These are phyloP conservation scores for Thelonectria discophora DNA, from an alignment of 2,329 filamentous ascomycete genomes.

Conservation along the genomic window DNA sequence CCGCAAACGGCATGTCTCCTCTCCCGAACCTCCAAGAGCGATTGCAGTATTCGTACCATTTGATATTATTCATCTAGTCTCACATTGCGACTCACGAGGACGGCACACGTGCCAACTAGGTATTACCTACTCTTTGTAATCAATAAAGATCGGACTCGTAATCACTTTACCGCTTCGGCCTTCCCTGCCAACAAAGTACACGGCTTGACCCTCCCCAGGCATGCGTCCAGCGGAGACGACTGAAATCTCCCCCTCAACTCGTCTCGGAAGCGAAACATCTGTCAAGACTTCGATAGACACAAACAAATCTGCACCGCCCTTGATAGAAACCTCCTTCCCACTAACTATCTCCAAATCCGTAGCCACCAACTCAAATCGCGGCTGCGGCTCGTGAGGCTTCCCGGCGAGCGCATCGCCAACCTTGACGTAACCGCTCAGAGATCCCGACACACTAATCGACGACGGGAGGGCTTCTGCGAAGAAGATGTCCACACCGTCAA, in stretches of 20 bases:
- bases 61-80: no score
- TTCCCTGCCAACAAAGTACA: conserved; percentile 17
- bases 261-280: conserved; percentile 15
- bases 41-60: no score
- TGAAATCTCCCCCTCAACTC: conserved; percentile 32
- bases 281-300: conserved; percentile 16
- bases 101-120: no score
- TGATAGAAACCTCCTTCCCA: conserved; percentile 27
- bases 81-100: no score
- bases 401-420: no score
- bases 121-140: not conserved
- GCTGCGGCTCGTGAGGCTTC: no score
- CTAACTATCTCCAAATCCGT: no score
- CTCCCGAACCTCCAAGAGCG: not conserved
- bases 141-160: conserved; percentile 7
- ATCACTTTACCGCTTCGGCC: conserved; percentile 10
- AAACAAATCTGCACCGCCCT: conserved; percentile 41
- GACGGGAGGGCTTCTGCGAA: no score
- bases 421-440: no score
- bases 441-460: no score
- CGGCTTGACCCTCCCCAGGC: not conserved
- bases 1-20: not conserved
- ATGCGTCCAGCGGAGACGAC: not conserved
- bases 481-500: no score
- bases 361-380: no score